A percentile compares a stretch with the other conserved stretches of the same genome.
Evolutionary conservation across 2,329 filamentous ascomycete genomes (phyloP).

Genomic region (Colletotrichum sp.): DNA sequence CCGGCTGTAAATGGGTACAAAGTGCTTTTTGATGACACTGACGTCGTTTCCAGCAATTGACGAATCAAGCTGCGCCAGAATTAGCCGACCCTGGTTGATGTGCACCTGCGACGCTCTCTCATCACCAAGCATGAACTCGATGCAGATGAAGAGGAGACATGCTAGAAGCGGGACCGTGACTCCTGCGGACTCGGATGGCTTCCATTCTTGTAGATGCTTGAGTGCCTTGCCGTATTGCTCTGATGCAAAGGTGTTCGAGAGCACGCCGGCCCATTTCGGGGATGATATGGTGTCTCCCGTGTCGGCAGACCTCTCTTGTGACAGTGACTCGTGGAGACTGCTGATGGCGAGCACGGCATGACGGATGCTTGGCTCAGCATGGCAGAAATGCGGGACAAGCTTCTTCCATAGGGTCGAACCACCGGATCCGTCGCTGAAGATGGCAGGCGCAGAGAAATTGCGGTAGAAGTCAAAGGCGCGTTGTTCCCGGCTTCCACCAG

Average conservation of each 20-base stretch:
- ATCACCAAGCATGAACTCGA: constrained; percentile 59
- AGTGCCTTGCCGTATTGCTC: constrained; percentile 56
- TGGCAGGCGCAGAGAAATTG: constrained; percentile 38
- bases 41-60: constrained; percentile 29
- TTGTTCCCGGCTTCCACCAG: constrained; percentile 11
- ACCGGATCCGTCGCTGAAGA: constrained; percentile 44
- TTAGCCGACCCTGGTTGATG: constrained; percentile 46
- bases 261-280: not conserved
- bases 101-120: constrained; percentile 49
- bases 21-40: constrained; percentile 41
- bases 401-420: constrained; percentile 48
- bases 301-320: not conserved
- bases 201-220: constrained; percentile 41
- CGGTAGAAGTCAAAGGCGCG: constrained; percentile 38
- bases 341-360: constrained; percentile 57
- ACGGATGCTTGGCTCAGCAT: constrained; percentile 48
- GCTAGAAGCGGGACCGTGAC: constrained; percentile 43
- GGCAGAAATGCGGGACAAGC: constrained; percentile 49
- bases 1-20: constrained; percentile 49
- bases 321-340: constrained; percentile 45
- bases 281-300: not conserved
- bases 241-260: constrained; percentile 35
- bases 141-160: constrained; percentile 56
- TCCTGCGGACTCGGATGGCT: constrained; percentile 23
- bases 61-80: constrained; percentile 38